Evolutionary conservation across 345 rosid genomes (phyloP).

Genomic region (Salix suchowensis): DNA sequence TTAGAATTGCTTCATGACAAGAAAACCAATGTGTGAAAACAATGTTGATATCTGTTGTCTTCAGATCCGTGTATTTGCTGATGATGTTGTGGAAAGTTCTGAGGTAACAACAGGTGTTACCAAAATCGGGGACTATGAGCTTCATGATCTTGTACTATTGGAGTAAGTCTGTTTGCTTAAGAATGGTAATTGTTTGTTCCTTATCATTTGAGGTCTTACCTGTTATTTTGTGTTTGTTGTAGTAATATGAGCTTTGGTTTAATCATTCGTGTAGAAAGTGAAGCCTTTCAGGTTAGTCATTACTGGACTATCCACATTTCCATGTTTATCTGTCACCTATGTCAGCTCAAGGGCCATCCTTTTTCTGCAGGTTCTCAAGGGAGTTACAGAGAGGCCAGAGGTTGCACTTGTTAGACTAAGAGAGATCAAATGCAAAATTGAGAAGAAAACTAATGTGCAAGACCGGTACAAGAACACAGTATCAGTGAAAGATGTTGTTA

Average conservation of each 20-base stretch:
- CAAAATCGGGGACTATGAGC: conserved; percentile 87
- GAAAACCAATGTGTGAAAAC: background rate
- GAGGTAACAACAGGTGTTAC: conserved; percentile 92
- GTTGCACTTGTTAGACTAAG: conserved; percentile 78
- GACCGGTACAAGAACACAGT: conserved; percentile 68
- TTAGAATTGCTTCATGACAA: background rate
- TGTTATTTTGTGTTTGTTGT: conserved; percentile 31
- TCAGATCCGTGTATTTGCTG: conserved; percentile 87
- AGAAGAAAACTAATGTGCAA: conserved; percentile 61
- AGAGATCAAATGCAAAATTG: conserved; percentile 89
- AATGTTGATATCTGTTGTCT: conserved; percentile 13
- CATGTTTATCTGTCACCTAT: background rate
- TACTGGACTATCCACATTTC: background rate
- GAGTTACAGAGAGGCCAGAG: conserved; percentile 88
- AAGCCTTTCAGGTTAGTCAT: conserved; percentile 74
- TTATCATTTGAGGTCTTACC: conserved; percentile 8
- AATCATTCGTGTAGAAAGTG: conserved; percentile 91
- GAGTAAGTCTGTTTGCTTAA: conserved; percentile 55
- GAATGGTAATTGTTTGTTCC: conserved; percentile 1
- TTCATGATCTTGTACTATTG: conserved; percentile 86
- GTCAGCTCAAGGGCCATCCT: background rate
- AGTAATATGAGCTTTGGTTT: conserved; percentile 89
- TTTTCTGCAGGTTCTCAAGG: conserved; percentile 69
- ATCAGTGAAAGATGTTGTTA: conserved; percentile 73
- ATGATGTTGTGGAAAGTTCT: conserved; percentile 93